A percentile compares a stretch with the other conserved stretches of the same genome.
Evolutionary conservation across 179 eudicot species (phyloP).

Genomic region (Amaranthus tricolor): DNA sequence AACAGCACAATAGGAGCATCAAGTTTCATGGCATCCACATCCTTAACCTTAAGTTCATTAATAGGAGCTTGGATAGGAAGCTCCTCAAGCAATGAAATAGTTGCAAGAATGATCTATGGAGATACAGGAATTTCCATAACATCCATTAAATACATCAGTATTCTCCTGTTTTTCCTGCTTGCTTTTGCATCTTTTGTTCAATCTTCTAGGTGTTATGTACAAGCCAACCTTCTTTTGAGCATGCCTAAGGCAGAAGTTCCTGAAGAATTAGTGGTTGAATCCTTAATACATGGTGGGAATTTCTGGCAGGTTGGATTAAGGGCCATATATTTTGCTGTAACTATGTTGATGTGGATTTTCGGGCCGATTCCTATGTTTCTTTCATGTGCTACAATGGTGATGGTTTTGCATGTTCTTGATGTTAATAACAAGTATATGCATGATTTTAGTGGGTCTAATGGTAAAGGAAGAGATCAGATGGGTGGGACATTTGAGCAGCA

Average conservation of each 20-base stretch:
- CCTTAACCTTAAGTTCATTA: constrained; percentile 46
- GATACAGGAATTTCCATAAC: constrained; percentile 33
- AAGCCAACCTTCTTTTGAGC: constrained; percentile 53
- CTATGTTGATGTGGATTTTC: constrained; percentile 56
- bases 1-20: constrained; percentile 44
- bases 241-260: constrained; percentile 49
- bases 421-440: constrained; percentile 34
- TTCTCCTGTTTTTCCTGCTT: constrained; percentile 46
- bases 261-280: constrained; percentile 28
- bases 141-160: constrained; percentile 44
- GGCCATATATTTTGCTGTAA: constrained; percentile 50
- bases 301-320: constrained; percentile 64
- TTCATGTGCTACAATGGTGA: constrained; percentile 39
- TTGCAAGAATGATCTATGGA: constrained; percentile 43
- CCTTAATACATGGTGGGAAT: constrained; percentile 40
- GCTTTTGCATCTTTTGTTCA: constrained; percentile 59
- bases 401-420: constrained; percentile 41
- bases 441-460: constrained; percentile 2
- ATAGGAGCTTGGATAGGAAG: constrained; percentile 54
- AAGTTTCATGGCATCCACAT: constrained; percentile 41
- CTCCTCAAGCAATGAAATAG: constrained; percentile 23
- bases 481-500: constrained; percentile 4
- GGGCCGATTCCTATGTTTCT: constrained; percentile 73
- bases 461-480: constrained; percentile 16
- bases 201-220: constrained; percentile 45